Base-by-base conservation (phyloP, 2,329 filamentous ascomycete genomes). In the Xylaria sp. region DNA sequence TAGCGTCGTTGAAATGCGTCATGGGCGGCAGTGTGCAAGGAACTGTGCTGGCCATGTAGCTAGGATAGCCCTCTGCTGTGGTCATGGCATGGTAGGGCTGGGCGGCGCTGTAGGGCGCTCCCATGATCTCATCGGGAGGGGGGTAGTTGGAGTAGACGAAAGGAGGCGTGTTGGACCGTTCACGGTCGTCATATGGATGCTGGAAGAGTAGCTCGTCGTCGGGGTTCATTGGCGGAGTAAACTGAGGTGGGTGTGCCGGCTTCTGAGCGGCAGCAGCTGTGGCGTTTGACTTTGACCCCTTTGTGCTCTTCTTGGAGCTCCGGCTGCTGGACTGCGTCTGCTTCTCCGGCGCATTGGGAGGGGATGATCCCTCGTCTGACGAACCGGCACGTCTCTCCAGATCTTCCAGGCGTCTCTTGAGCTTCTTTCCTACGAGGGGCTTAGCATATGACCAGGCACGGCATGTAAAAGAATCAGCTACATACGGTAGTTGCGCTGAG, bases 401-500 rank as follows among this genome's bases (percentile, higher is more conserved):
- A 77, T 95, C 92, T 84, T 95, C 92, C 77, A 96, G 85, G 76
- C 92, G 90, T 84, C 91, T 91, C 91, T 96, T 95, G 74, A 95
- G 90, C 89, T 95, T 95, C 89, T 95, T 95, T 86, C 92, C 91
- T 94, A 75, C 20, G 22, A 76, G 29, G n/a, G 49, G 20, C 61
- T 72, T 55, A 71, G 60, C 33, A 59, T 55, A 6, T 25, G 17
- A 39, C 15, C 4, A 11, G 51, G n/a, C 38, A 36, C 5, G 20
- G 39, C 2, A 10, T 20, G 11, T 1, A 42, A 25, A 5, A 31
- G 33, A 57, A n/a, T 50, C 55, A 20, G 65, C 61, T 67, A 80
- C 79, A 44, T 85, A 97, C 94, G 94, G 84, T 97, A 97, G 84
- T 97, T 97, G 76, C 94, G 91, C 83, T 98, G 95, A 73, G 95